A percentile compares a stretch with the other conserved stretches of the same genome.
Evolutionary conservation across 2,329 filamentous ascomycete genomes (phyloP).

Genomic region (Aspergillus candidus): DNA sequence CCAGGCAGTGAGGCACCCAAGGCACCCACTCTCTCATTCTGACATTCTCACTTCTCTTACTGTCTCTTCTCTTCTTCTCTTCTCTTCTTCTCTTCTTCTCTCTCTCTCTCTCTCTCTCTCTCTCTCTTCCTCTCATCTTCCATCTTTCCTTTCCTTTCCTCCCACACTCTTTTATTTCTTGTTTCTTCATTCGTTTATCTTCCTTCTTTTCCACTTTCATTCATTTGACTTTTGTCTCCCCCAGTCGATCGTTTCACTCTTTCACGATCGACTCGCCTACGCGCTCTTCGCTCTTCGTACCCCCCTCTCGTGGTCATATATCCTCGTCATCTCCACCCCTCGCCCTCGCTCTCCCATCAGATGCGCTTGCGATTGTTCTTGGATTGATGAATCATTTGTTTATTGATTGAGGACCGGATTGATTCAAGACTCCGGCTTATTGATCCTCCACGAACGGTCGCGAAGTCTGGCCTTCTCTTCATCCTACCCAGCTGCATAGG

Average conservation of each 20-base stretch:
- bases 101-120: conserved; percentile 14
- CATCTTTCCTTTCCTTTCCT: conserved; percentile 22
- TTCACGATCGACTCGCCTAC: conserved; percentile 44
- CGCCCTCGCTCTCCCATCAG: conserved; percentile 14
- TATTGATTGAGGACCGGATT: no score
- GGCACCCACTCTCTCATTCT: neutral
- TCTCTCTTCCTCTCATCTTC: conserved; percentile 20
- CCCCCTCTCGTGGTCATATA: conserved; percentile 27
- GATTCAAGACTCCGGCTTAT: conserved; percentile 7
- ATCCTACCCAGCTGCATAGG: conserved; percentile 31
- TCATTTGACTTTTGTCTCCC: conserved; percentile 26
- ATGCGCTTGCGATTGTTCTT: conserved; percentile 1
- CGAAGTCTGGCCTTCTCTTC: conserved; percentile 16
- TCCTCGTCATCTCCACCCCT: conserved; percentile 12
- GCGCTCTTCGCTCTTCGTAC: conserved; percentile 22
- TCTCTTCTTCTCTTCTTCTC: conserved; percentile 8
- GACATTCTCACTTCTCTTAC: conserved; percentile 2
- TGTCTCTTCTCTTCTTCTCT: conserved; percentile 10
- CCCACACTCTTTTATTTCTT: conserved; percentile 23
- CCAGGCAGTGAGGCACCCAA: neutral
- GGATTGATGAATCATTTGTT: neutral
- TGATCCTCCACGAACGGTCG: conserved; percentile 16
- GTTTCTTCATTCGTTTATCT: conserved; percentile 23
- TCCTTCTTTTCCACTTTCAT: conserved; percentile 21
- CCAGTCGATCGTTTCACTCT: conserved; percentile 47